A percentile compares a stretch with the other conserved stretches of the same genome.
Evolutionary conservation across 176 grass and related monocot species (phyloP).

Genomic region (Triticum monococcum): DNA sequence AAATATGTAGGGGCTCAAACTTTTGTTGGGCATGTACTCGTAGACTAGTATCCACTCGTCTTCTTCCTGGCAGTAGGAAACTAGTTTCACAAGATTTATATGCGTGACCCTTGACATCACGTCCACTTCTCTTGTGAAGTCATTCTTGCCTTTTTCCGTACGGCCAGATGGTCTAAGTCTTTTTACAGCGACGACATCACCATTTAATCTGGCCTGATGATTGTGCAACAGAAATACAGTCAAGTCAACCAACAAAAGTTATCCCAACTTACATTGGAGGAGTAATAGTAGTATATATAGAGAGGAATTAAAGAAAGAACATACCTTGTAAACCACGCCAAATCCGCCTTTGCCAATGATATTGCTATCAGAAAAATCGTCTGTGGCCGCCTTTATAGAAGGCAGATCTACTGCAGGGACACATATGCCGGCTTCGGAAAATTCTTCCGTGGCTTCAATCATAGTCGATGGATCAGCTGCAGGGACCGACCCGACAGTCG

Average conservation of each 20-base stretch:
- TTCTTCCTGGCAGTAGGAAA: constrained; percentile 13
- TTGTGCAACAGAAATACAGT: too few relatives aligned
- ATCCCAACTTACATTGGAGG: too few relatives aligned
- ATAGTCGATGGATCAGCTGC: too few relatives aligned
- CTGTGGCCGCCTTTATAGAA: not conserved
- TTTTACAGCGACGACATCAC: not conserved
- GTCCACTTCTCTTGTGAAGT: constrained; percentile 22
- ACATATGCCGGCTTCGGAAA: not conserved
- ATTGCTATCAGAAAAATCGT: constrained; percentile 19
- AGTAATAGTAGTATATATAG: too few relatives aligned
- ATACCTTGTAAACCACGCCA: constrained; percentile 17
- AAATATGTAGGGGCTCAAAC: constrained; percentile 19
- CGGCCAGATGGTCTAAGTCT: not conserved
- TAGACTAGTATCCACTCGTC: constrained; percentile 13
- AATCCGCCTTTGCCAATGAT: constrained; percentile 34
- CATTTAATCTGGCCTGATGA: not conserved
- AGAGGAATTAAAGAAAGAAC: not conserved
- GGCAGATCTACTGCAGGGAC: not conserved
- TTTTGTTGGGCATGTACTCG: constrained; percentile 10
- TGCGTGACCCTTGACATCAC: constrained; percentile 8
- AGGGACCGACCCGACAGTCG: too few relatives aligned
- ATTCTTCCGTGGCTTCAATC: too few relatives aligned
- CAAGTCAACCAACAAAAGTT: too few relatives aligned
- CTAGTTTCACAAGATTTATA: not conserved
- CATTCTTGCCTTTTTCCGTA: not conserved